Evolutionary conservation across 169 alveolate genomes (phyloP).

Genomic region (Eimeria falciformis): DNA sequence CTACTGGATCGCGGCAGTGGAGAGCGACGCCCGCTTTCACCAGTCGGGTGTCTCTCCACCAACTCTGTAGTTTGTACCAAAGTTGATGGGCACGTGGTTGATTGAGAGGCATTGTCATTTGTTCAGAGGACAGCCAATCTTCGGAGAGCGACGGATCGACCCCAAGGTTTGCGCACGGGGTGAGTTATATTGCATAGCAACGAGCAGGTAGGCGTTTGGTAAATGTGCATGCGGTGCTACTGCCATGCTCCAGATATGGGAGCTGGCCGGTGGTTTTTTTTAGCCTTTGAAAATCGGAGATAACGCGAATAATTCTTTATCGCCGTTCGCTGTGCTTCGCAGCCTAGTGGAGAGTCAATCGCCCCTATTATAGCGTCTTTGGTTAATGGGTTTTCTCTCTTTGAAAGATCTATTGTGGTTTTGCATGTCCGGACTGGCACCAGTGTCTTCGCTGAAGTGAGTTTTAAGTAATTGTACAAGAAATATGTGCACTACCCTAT

Average conservation of each 20-base stretch:
- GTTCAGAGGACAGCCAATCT: conserved; percentile 44
- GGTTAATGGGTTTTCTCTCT: conserved; percentile 85
- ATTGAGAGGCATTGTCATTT: background rate
- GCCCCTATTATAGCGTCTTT: conserved; percentile 85
- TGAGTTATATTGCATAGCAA: background rate
- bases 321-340: background rate
- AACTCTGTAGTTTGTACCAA: too few relatives aligned
- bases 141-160: conserved; percentile 54
- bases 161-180: conserved; percentile 40
- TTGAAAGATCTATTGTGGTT: conserved; percentile 83
- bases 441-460: conserved; percentile 84
- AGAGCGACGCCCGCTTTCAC: too few relatives aligned
- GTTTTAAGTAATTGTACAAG: background rate
- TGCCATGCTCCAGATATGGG: background rate
- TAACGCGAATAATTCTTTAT: background rate
- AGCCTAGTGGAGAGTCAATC: conserved; percentile 80
- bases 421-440: conserved; percentile 86
- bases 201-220: background rate
- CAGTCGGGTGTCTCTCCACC: too few relatives aligned
- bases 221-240: background rate
- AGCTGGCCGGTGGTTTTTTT: background rate
- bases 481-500: too few relatives aligned
- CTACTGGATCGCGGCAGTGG: too few relatives aligned
- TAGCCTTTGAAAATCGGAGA: background rate
- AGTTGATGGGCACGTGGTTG: too few relatives aligned